A percentile compares a stretch with the other conserved stretches of the same genome.
phyloP scores from a whole-genome alignment of 2,329 filamentous ascomycete species.

The Penicillium sp. region DNA sequence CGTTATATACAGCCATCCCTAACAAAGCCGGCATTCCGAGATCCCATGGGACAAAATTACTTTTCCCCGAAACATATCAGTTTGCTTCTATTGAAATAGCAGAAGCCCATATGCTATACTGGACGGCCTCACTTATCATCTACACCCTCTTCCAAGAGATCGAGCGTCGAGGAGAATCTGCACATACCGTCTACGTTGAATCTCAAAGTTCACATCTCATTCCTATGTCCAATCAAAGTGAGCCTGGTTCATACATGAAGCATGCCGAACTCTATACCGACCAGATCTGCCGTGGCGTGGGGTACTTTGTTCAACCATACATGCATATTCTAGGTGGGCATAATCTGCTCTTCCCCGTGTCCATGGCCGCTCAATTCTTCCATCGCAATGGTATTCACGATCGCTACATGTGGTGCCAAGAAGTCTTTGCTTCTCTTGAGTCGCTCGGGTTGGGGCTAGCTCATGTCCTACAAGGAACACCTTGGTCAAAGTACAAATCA shows the following conservation, averaged over 20 bases:
- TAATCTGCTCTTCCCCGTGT: conserved; percentile 22
- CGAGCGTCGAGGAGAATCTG: conserved; percentile 9
- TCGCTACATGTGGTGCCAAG: conserved; percentile 25
- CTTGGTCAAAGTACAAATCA: conserved; percentile 22
- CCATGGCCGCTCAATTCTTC: conserved; percentile 22
- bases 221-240: neutral
- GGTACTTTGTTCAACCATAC: conserved; percentile 25
- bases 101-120: conserved; percentile 24
- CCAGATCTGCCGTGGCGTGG: conserved; percentile 25
- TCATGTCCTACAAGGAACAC: conserved; percentile 23
- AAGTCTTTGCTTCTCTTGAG: conserved; percentile 22
- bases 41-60: neutral
- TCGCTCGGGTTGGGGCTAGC: conserved; percentile 17
- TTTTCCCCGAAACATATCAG: conserved; percentile 18
- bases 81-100: conserved; percentile 21
- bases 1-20: conserved; percentile 14
- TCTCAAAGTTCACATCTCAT: neutral
- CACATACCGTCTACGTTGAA: neutral
- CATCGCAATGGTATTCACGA: conserved; percentile 14
- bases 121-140: conserved; percentile 22
- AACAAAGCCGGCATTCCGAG: conserved; percentile 5
- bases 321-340: conserved; percentile 26
- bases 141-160: conserved; percentile 18
- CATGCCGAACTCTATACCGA: conserved; percentile 17
- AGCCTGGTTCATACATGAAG: conserved; percentile 3